phyloP scores from a whole-genome alignment of 345 rosid genomes.

The Draba incana region DNA sequence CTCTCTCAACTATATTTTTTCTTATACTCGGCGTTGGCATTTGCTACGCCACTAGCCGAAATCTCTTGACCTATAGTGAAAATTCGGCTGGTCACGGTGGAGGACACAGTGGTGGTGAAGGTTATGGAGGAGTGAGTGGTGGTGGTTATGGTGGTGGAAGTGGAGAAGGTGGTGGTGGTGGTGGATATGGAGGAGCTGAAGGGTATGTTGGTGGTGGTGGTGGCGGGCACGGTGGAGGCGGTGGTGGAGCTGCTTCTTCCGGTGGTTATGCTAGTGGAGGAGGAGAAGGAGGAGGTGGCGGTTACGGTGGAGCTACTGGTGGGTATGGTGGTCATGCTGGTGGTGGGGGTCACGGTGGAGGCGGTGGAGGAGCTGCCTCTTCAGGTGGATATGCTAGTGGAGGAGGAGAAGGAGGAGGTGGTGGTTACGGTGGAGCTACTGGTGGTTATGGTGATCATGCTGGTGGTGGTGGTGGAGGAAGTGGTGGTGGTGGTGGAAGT shows the following conservation, averaged over 20 bases:
- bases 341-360: conserved; percentile 49
- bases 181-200: conserved; percentile 48
- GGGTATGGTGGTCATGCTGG: conserved; percentile 43
- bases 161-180: conserved; percentile 46
- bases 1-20: conserved; percentile 39
- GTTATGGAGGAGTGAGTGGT: conserved; percentile 42
- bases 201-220: conserved; percentile 42
- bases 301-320: conserved; percentile 48
- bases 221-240: conserved; percentile 45
- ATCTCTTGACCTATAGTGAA: conserved; percentile 31
- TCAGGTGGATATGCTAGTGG: conserved; percentile 46
- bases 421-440: conserved; percentile 47
- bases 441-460: conserved; percentile 46
- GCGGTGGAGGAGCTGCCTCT: conserved; percentile 45
- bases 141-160: conserved; percentile 42
- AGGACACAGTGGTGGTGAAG: conserved; percentile 46
- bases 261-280: conserved; percentile 47
- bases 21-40: conserved; percentile 41
- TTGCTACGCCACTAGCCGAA: conserved; percentile 47
- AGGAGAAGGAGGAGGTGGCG: conserved; percentile 46
- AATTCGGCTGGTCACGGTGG: conserved; percentile 33
- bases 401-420: conserved; percentile 46
- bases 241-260: conserved; percentile 42
- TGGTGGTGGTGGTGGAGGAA: conserved; percentile 43
- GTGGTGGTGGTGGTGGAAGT: conserved; percentile 40